Base-by-base conservation (phyloP, 2,329 filamentous ascomycete species). In the Fusarium ramigenum region DNA sequence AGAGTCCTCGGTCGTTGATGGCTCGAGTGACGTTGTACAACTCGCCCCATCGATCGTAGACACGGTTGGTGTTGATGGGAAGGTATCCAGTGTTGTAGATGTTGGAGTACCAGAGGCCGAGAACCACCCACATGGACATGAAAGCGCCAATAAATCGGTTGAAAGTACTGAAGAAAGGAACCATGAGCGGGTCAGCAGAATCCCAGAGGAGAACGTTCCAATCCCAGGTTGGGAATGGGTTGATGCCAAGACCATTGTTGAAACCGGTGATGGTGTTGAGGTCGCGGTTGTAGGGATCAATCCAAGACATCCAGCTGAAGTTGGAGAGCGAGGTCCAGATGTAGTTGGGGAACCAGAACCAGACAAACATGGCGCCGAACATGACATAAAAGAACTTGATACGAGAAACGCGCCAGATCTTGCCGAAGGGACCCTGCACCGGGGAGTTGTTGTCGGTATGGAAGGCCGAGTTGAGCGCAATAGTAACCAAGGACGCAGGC, bases 91-190 rank as follows among this genome's bases (percentile, higher is more conserved):
- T 87, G 78, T 88, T 87, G 82, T 87, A 92, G 4, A 87, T 80
- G 60, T 89, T 89, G 49, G 83, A 86, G 78, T 88, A 93, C 82
- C 90, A 91, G 14, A 92, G 77, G 32, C 82, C 87, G 5, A 88
- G 79, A 19, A 89, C 83, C 19, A 92, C 82, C 81, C 88, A 86
- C 74, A 86, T 85, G 47, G 85, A 87, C 39, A 88, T 70, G 18
- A 90, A 83, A 56, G 88, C 85, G 36, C 90, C 90, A 49, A 90
- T 80, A 69, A 91, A 83, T 28, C 87, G 88, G 79, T 93, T 93
- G 61, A 89, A 83, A 47, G 90, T 91, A 34, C 87, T 88, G 80
- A 90, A 87, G 76, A 87, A 87, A 7, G 87, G 87, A 12, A 86
- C 82, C 82, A 86, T 85, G 60, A 86, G 80, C 3, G 84, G 84